Evolutionary conservation across 257 asterid genomes (phyloP).

Genomic region (Leonotis leonurus): DNA sequence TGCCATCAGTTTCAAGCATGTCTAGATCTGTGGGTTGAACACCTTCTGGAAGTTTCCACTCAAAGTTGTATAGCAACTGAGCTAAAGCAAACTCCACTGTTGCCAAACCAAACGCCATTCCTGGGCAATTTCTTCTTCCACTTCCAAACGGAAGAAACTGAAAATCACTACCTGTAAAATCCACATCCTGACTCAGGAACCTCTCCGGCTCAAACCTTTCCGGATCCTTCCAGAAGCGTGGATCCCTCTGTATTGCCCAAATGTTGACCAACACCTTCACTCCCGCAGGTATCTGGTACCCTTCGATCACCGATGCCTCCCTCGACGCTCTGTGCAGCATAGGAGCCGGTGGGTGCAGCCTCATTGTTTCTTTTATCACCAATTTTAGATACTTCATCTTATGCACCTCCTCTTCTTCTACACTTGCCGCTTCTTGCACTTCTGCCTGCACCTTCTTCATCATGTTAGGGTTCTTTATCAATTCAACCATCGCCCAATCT

Average conservation of each 20-base stretch:
- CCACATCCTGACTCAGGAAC: not conserved
- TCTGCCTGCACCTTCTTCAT: constrained; percentile 7
- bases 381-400: constrained; percentile 18
- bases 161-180: constrained; percentile 17
- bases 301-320: constrained; percentile 2
- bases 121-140: constrained; percentile 36
- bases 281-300: constrained; percentile 19
- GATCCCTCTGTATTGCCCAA: constrained; percentile 32
- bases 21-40: constrained; percentile 11
- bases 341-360: constrained; percentile 17
- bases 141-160: constrained; percentile 27
- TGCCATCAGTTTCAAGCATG: constrained; percentile 25
- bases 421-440: not conserved
- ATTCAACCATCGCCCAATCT: constrained; percentile 31
- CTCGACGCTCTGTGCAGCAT: constrained; percentile 10
- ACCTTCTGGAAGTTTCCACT: constrained; percentile 31
- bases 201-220: constrained; percentile 24
- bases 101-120: constrained; percentile 15
- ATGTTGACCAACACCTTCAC: constrained; percentile 21
- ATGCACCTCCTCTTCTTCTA: constrained; percentile 13
- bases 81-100: constrained; percentile 27
- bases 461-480: constrained; percentile 1
- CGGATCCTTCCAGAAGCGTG: constrained; percentile 20
- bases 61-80: constrained; percentile 19
- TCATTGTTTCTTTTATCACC: constrained; percentile 14